Evolutionary conservation across 345 rosid species (phyloP).

Genomic region (Syzygium jambos): DNA sequence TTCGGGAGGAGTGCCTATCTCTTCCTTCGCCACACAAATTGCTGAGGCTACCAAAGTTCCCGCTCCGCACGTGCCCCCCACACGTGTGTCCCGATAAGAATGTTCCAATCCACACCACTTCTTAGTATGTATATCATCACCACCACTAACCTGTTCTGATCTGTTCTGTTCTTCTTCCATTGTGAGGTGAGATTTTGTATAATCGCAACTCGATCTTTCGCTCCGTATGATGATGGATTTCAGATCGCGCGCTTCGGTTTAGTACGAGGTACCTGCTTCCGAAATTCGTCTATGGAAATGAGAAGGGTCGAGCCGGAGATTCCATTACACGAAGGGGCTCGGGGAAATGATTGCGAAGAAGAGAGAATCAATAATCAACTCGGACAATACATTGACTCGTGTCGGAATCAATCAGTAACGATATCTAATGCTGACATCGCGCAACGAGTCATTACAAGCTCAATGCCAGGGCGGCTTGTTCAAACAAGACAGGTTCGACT

Average conservation of each 20-base stretch:
- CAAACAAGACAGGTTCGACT: not conserved
- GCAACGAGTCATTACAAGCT: not conserved
- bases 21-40: slow-evolving; percentile 54
- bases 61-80: not conserved
- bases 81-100: not conserved
- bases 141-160: not conserved
- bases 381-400: not conserved
- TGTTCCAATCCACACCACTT: not conserved
- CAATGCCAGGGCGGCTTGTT: not conserved
- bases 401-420: not conserved
- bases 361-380: not conserved
- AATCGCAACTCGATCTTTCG: not conserved
- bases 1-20: not conserved
- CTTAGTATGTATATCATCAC: not conserved
- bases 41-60: not conserved
- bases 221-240: not conserved
- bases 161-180: not conserved
- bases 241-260: not conserved
- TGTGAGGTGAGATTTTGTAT: not conserved
- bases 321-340: not conserved
- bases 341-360: not conserved
- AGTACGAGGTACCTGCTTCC: not conserved
- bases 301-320: not conserved
- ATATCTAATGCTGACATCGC: not conserved
- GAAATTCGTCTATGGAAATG: not conserved